Percentiles rank a stretch among this genome's conserved stretches.
phyloP scores from a whole-genome alignment of 2,329 filamentous ascomycete genomes.

The Myriosclerotinia curreyana region DNA sequence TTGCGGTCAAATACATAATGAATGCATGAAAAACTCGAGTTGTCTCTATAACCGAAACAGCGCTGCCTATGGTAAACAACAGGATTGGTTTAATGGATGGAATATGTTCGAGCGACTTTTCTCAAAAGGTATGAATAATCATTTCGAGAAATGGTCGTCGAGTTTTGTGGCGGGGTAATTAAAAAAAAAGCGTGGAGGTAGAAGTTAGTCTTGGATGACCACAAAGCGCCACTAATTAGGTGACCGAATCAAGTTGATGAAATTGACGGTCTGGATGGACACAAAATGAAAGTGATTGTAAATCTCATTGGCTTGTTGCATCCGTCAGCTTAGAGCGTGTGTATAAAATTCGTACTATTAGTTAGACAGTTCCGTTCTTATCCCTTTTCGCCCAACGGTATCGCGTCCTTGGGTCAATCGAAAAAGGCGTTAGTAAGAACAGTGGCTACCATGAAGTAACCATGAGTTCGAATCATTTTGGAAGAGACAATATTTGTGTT shows the following conservation, averaged over 20 bases:
- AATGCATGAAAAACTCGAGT: conserved; percentile 5
- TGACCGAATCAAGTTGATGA: neutral
- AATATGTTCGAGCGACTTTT: neutral
- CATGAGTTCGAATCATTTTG: conserved; percentile 5
- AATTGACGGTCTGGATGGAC: neutral
- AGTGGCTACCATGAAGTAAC: neutral
- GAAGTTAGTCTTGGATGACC: neutral
- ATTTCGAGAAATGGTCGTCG: neutral
- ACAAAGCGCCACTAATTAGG: neutral
- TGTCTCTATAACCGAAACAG: neutral
- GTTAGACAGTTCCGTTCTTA: neutral
- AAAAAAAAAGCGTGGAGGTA: conserved; percentile 6
- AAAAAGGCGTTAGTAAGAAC: neutral
- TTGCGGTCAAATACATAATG: neutral
- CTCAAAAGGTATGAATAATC: neutral
- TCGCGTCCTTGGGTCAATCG: neutral
- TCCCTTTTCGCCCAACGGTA: neutral
- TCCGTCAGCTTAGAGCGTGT: neutral
- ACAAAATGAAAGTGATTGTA: neutral
- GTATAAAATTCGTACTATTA: neutral
- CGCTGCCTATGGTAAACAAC: neutral
- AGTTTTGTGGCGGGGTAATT: neutral
- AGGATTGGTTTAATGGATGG: neutral
- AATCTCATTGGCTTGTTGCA: neutral
- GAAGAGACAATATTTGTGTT: neutral